These are phyloP conservation scores for Penicillium sumatraense DNA, from an alignment of 2,329 filamentous ascomycete genomes.

Conservation along the genomic window DNA sequence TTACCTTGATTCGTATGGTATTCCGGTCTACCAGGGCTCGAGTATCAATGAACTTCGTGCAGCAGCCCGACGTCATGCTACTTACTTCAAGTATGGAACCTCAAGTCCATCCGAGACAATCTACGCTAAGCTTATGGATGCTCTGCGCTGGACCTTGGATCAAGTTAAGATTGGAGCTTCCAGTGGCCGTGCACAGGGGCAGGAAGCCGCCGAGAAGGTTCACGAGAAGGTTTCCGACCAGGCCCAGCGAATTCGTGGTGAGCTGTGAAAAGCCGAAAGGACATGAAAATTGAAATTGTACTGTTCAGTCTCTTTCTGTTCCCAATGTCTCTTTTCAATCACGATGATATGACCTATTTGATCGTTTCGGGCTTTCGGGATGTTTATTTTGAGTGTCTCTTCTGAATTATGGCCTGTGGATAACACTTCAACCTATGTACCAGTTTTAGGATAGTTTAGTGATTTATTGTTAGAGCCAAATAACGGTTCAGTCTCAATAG, in stretches of 20 bases:
- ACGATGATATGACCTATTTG: conserved; percentile 27
- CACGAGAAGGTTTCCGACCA: conserved; percentile 57
- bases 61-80: conserved; percentile 71
- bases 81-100: conserved; percentile 78
- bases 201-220: conserved; percentile 52
- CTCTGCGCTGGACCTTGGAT: conserved; percentile 53
- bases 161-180: conserved; percentile 55
- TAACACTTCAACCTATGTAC: too few species aligned
- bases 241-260: conserved; percentile 41
- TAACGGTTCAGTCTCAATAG: too few species aligned
- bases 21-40: conserved; percentile 70
- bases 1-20: conserved; percentile 79
- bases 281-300: neutral
- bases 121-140: conserved; percentile 63
- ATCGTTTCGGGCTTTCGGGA: neutral
- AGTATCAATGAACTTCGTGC: conserved; percentile 72
- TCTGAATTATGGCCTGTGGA: too few species aligned
- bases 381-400: neutral
- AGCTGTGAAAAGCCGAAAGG: conserved; percentile 30
- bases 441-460: too few species aligned
- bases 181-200: conserved; percentile 52
- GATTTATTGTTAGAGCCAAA: too few species aligned
- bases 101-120: conserved; percentile 68
- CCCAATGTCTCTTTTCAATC: conserved; percentile 8
- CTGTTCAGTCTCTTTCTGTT: neutral